phyloP scores from a whole-genome alignment of 208 protist species.

The Leishmania martiniquensis region DNA sequence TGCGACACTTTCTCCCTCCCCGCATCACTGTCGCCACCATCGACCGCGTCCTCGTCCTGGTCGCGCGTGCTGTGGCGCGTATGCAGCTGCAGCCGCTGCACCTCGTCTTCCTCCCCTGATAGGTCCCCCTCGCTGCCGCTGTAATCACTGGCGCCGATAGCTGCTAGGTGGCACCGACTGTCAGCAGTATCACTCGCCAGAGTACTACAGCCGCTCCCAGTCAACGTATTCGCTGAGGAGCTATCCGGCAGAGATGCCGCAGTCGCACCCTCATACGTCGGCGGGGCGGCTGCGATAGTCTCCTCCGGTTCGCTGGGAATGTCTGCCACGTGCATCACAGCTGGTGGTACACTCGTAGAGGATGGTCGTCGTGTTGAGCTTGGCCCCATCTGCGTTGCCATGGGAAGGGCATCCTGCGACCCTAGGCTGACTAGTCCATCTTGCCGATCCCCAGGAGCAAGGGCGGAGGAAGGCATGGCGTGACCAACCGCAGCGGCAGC shows the following conservation, averaged over 20 bases:
- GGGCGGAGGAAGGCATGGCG: not conserved
- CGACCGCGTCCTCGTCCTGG: slow-evolving; percentile 3
- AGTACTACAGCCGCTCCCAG: not conserved
- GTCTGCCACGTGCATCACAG: slow-evolving; percentile 4
- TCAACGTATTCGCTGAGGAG: not conserved
- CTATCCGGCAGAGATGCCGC: not conserved
- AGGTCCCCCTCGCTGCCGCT: not conserved
- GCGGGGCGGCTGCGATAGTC: not conserved
- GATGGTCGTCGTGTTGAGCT: not conserved
- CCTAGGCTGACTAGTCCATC: not conserved
- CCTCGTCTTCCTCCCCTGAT: not conserved
- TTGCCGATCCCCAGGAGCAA: not conserved
- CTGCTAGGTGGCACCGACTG: not conserved
- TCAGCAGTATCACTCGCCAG: not conserved
- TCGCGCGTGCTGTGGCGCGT: slow-evolving; percentile 15
- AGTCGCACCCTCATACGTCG: not conserved
- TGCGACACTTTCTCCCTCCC: not conserved
- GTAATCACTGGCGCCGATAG: not conserved
- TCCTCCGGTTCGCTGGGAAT: not conserved
- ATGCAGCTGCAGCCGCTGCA: slow-evolving; percentile 7
- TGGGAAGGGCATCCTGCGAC: not conserved
- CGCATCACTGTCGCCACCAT: not conserved
- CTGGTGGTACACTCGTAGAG: slow-evolving; percentile 8
- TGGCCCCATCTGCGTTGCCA: not conserved
- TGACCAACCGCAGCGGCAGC: not conserved